These are phyloP conservation scores for Citrus reticulata DNA, from an alignment of 345 rosid genomes.

Conservation along the genomic window DNA sequence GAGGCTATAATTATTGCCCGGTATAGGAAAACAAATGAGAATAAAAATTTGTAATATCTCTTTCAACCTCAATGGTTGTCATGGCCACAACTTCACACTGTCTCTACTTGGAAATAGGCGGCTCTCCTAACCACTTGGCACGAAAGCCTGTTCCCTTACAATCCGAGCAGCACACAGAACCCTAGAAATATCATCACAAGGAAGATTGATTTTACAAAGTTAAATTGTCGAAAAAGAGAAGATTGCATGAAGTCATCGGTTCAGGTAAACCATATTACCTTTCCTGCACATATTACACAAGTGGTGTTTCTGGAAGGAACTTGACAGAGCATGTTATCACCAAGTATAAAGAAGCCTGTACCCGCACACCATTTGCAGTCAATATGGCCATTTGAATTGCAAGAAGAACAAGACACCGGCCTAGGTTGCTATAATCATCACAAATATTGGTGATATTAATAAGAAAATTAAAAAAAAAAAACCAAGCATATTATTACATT, in stretches of 20 bases:
- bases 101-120: conserved; percentile 47
- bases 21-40: conserved; percentile 1
- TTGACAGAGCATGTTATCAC: conserved; percentile 92
- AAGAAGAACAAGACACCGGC: conserved; percentile 68
- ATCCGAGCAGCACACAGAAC: conserved; percentile 57
- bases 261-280: conserved; percentile 33
- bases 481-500: not conserved
- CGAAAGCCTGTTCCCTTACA: conserved; percentile 96
- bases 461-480: too few species aligned
- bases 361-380: conserved; percentile 96
- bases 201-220: not conserved
- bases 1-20: not conserved
- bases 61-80: not conserved
- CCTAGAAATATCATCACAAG: conserved; percentile 39
- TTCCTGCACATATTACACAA: conserved; percentile 81
- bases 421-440: conserved; percentile 66
- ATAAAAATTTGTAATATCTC: not conserved
- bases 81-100: not conserved
- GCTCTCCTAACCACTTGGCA: conserved; percentile 91
- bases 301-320: conserved; percentile 85
- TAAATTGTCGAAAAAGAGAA: not conserved
- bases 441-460: not conserved
- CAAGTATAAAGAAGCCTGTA: conserved; percentile 84
- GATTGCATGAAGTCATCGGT: not conserved
- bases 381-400: conserved; percentile 61